Percentiles rank a stretch among this genome's conserved stretches.
Conservation (phyloP, 2,329 filamentous ascomycete species). For the Colletotrichum lindemuthianum region DNA sequence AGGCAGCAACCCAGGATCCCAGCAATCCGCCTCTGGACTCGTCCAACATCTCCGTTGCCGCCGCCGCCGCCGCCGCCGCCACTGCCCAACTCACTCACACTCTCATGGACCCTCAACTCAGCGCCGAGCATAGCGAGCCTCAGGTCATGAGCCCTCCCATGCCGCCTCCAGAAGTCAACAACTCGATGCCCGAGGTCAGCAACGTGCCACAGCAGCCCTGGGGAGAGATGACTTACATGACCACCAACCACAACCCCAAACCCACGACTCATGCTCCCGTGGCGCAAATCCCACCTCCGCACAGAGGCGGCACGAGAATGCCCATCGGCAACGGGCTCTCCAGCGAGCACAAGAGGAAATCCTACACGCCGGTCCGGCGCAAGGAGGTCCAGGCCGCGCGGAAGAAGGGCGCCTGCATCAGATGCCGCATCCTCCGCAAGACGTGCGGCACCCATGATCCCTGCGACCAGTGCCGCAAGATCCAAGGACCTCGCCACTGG, state of each 20-base stretch:
- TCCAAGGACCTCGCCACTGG: conserved; percentile 73
- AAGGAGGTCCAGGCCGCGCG: conserved; percentile 74
- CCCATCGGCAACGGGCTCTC: conserved; percentile 36
- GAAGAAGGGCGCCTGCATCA: conserved; percentile 72
- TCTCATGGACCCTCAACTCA: conserved; percentile 63
- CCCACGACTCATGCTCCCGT: conserved; percentile 20
- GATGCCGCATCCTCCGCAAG: conserved; percentile 73
- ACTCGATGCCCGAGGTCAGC: conserved; percentile 16
- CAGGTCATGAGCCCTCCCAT: conserved; percentile 22
- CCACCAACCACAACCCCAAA: conserved; percentile 42
- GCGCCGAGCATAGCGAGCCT: conserved; percentile 23
- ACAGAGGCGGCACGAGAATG: conserved; percentile 63
- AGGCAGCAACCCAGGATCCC: conserved; percentile 51
- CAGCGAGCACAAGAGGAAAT: conserved; percentile 37
- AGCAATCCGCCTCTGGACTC: conserved; percentile 53
- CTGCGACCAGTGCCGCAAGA: conserved; percentile 71
- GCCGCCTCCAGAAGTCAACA: conserved; percentile 20
- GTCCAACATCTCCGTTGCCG: conserved; percentile 64
- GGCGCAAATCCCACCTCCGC: conserved; percentile 36
- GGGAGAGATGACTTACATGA: conserved; percentile 63
- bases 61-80: conserved; percentile 53
- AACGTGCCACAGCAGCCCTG: conserved; percentile 53
- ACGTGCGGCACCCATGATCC: conserved; percentile 72
- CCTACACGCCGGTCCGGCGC: conserved; percentile 60
- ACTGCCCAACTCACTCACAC: conserved; percentile 64